phyloP scores from a whole-genome alignment of 495 filamentous ascomycete genomes.

The Pseudevernia furfuracea region DNA sequence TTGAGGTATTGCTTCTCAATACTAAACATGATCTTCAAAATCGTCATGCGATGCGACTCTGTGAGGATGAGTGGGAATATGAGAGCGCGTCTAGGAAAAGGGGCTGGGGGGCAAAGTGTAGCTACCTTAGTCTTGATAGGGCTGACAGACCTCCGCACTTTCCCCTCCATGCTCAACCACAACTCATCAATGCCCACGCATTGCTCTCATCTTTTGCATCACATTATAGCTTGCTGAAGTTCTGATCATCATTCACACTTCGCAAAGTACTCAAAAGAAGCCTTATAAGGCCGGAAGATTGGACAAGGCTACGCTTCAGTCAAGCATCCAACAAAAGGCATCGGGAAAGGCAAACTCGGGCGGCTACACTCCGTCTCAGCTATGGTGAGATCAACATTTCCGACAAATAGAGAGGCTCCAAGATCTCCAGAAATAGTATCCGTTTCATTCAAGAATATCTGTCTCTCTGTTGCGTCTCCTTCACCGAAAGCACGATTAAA shows the following conservation, averaged over 20 bases:
- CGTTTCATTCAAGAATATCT: conserved; percentile 17
- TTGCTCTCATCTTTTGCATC: conserved; percentile 37
- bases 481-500: conserved; percentile 5
- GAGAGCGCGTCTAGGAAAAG: conserved; percentile 24
- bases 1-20: neutral
- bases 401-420: conserved; percentile 21
- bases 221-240: neutral
- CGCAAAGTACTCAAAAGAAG: too few species aligned
- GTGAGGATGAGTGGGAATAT: neutral
- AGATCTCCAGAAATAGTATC: conserved; percentile 20
- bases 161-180: conserved; percentile 18
- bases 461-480: conserved; percentile 6
- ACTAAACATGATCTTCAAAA: neutral
- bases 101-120: neutral
- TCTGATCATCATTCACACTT: too few species aligned
- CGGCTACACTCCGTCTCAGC: conserved; percentile 25
- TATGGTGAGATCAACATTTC: conserved; percentile 13
- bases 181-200: conserved; percentile 25
- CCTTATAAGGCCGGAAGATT: neutral
- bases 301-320: conserved; percentile 11
- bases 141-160: neutral
- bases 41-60: neutral
- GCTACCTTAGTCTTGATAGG: conserved; percentile 13
- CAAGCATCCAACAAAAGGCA: conserved; percentile 7
- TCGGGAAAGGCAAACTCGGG: conserved; percentile 17